Percentiles rank a stretch among this genome's conserved stretches.
Evolutionary conservation across 441 rosid genomes (phyloP).

Genomic region (California macrophylla): DNA sequence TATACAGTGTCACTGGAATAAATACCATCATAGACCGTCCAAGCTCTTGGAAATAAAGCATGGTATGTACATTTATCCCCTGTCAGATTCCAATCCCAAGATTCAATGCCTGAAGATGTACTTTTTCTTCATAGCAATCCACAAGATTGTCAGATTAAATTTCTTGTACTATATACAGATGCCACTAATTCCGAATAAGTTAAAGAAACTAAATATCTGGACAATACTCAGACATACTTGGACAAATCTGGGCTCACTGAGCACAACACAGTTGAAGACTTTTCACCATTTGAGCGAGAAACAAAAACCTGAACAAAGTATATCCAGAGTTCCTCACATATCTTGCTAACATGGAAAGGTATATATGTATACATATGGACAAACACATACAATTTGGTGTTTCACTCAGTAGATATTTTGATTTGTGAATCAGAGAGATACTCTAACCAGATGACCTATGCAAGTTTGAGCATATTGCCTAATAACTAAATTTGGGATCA

Average conservation of each 20-base stretch:
- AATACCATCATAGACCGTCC: slow-evolving; percentile 34
- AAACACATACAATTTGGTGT: not conserved
- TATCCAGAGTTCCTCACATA: not conserved
- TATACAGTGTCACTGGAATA: slow-evolving; percentile 1
- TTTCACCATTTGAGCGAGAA: slow-evolving; percentile 28
- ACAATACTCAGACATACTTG: slow-evolving; percentile 16
- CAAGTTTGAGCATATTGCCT: not conserved
- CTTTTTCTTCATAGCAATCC: slow-evolving; percentile 16
- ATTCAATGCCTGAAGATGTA: slow-evolving; percentile 25
- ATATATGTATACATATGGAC: not conserved
- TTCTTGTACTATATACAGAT: not conserved
- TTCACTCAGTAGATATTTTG: not conserved
- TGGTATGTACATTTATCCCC: slow-evolving; percentile 31
- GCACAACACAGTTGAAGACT: slow-evolving; percentile 27
- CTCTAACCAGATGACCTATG: not conserved
- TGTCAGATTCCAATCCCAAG: slow-evolving; percentile 34
- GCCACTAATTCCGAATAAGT: not conserved
- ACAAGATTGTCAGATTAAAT: not conserved
- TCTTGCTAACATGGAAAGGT: not conserved
- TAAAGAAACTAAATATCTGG: not conserved
- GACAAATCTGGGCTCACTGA: slow-evolving; percentile 16
- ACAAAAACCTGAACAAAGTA: slow-evolving; percentile 24
- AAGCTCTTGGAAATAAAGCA: slow-evolving; percentile 33
- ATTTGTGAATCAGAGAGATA: not conserved
- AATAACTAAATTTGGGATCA: not conserved